phyloP scores from a whole-genome alignment of 345 rosid genomes.

The Zanthoxylum bungeanum region DNA sequence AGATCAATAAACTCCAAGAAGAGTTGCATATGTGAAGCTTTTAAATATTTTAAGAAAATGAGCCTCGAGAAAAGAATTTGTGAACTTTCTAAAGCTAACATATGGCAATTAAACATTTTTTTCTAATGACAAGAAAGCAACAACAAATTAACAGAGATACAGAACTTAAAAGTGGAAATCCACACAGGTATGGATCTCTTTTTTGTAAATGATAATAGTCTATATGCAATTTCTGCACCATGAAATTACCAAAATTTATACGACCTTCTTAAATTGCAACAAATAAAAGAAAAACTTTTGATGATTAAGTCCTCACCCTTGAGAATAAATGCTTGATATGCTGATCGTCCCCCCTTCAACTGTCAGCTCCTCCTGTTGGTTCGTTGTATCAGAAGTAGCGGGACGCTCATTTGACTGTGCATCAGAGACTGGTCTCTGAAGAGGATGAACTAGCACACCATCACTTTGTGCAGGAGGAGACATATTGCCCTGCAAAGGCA shows the following conservation, averaged over 20 bases:
- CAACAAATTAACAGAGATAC: neutral
- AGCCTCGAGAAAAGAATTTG: neutral
- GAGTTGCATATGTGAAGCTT: neutral
- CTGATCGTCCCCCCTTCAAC: slow-evolving; percentile 95
- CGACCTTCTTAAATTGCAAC: neutral
- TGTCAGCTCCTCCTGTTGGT: slow-evolving; percentile 56
- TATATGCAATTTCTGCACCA: neutral
- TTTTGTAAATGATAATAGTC: neutral
- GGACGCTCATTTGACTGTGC: slow-evolving; percentile 61
- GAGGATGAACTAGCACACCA: slow-evolving; percentile 32
- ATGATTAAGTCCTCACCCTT: slow-evolving; percentile 38
- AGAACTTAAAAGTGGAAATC: neutral
- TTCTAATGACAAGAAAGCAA: neutral
- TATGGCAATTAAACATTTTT: neutral
- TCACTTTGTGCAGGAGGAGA: slow-evolving; percentile 34
- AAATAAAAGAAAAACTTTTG: neutral
- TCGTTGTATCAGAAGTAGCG: slow-evolving; percentile 33
- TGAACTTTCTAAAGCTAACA: neutral
- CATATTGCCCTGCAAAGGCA: slow-evolving; percentile 27
- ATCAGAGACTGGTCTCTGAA: slow-evolving; percentile 50
- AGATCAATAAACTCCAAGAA: neutral
- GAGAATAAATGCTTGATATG: slow-evolving; percentile 79
- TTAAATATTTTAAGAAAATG: neutral
- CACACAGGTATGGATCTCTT: neutral
- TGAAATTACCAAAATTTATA: slow-evolving; percentile 8